Conservation (phyloP, 306 rosid species). For the Cicer cuneatum region DNA sequence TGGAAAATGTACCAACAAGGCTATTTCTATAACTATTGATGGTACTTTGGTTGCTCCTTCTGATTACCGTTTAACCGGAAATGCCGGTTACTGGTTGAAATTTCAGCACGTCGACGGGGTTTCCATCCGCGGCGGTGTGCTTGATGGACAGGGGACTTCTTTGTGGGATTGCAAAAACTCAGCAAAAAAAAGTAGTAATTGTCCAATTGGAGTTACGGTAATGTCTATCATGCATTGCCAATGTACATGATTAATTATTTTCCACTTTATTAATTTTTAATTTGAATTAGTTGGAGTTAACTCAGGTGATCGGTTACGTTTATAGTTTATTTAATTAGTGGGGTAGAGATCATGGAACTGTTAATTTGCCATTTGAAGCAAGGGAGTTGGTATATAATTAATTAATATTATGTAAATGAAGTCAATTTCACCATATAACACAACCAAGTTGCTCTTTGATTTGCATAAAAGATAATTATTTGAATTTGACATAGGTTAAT, state of each 20-base stretch:
- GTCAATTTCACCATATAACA: not conserved
- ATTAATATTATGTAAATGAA: not conserved
- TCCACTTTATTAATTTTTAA: not conserved
- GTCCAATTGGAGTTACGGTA: conserved; percentile 61
- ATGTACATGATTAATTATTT: not conserved
- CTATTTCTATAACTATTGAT: conserved; percentile 48
- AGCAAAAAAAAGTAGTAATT: conserved; percentile 40
- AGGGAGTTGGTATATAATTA: conserved; percentile 13
- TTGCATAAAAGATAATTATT: not conserved
- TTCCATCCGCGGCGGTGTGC: conserved; percentile 57
- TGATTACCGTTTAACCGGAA: conserved; percentile 42
- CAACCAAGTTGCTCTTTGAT: not conserved
- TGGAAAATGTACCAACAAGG: conserved; percentile 46
- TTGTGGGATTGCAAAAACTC: conserved; percentile 64
- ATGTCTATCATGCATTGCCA: not conserved
- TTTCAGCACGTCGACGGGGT: conserved; percentile 50
- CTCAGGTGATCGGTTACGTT: not conserved
- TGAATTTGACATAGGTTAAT: not conserved
- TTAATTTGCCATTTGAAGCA: conserved; percentile 12
- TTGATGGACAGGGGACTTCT: conserved; percentile 57
- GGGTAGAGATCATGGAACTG: conserved; percentile 28
- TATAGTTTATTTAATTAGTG: not conserved
- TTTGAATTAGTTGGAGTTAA: not conserved
- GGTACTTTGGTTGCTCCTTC: conserved; percentile 60
- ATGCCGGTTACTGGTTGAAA: conserved; percentile 45